Base-by-base conservation (phyloP, 75 land plant genomes). In the Pinus albicaulis region DNA sequence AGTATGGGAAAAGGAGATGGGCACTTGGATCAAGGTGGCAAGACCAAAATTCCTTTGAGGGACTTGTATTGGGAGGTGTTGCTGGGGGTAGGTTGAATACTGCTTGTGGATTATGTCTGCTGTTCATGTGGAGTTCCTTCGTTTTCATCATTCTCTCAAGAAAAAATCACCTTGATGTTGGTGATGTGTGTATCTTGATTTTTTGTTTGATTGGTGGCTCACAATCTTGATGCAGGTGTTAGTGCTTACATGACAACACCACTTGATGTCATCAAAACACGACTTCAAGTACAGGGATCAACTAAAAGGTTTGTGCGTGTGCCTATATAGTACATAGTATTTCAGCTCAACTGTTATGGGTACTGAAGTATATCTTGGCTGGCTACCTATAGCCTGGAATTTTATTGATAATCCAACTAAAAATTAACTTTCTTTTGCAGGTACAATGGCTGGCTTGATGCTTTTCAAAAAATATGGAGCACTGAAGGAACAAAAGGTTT, bases 171-270 rank as follows among this genome's bases (percentile, higher is more conserved):
- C 53, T 68, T 41, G 22, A 66, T 7, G 7, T 22, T 66, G 71
- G 71, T 11, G 48, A 68, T 3, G 11, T 24, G 64, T 12, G 64
- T 61, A 23, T 23, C 64, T 61, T 11, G 14, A 61, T 12, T 38
- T 68, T 41, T 68, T 68, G 52, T 16, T 10, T 41, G 71, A 41
- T 68, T 41, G 44, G 64, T n/a, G 66, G 6, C 66, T 64, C 23
- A 62, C 15, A n/a, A 31, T 78, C 14, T 63, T 23, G 41, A 64
- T 86, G 57, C 82, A 95, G 98, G 98, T 60, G 58, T 90, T 16
- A 89, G 93, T 89, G 99, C 99, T 57, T 94, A 92, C 61, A 81
- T 94, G 31, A 96, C 99, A 16, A 96, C 97, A 59, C 99, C 99
- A 22, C 77, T 96, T 78, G 99, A 96, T 83, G 94, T 94, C 3